Conservation (phyloP, 1,139 yeast species). For the Geotrichum citri-aurantii region DNA sequence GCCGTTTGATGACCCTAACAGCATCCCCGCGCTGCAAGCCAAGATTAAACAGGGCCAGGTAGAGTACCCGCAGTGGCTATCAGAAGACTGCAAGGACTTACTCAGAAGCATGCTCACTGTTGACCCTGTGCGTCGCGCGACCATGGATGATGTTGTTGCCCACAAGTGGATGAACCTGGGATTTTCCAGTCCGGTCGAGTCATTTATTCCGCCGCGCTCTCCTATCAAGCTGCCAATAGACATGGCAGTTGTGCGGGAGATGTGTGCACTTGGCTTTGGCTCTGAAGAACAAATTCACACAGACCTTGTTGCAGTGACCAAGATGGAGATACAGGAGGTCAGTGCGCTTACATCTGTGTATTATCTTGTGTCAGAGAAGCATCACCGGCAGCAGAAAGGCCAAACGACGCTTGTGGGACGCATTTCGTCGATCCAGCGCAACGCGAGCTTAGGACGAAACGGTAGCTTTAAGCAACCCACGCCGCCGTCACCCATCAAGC, state of each 20-base stretch:
- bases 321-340: neutral
- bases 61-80: conserved; percentile 79
- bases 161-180: conserved; percentile 97
- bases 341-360: conserved; percentile 70
- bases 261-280: conserved; percentile 77
- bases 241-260: conserved; percentile 60
- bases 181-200: conserved; percentile 65
- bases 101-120: conserved; percentile 88
- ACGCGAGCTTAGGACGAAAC: neutral
- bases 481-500: neutral
- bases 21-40: conserved; percentile 82
- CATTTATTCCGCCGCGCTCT: conserved; percentile 65
- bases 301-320: conserved; percentile 43
- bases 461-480: neutral
- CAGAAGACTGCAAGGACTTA: conserved; percentile 74
- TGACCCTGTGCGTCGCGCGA: conserved; percentile 74
- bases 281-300: conserved; percentile 50
- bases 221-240: conserved; percentile 76
- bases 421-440: neutral
- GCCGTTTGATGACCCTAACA: conserved; percentile 1
- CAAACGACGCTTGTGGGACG: neutral
- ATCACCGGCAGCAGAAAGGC: conserved; percentile 55
- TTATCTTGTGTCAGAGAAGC: conserved; percentile 73
- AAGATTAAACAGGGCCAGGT: conserved; percentile 89
- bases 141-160: conserved; percentile 66